phyloP scores from a whole-genome alignment of 2,329 filamentous ascomycete species.

The Periglandula ipomoeae region DNA sequence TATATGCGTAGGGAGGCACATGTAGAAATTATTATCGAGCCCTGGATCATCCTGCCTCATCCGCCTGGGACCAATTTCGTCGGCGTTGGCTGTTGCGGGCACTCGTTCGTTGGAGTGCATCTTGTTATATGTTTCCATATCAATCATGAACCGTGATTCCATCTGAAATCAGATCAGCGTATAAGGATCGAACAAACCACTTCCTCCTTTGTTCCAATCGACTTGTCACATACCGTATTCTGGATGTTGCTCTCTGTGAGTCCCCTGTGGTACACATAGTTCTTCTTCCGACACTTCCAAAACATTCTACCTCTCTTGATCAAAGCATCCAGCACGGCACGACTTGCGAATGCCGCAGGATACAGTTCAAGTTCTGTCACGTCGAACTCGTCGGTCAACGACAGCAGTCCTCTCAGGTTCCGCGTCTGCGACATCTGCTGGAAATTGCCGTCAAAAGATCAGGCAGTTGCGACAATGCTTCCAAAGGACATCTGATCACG shows the following conservation, averaged over 20 bases:
- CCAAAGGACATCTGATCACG: not conserved
- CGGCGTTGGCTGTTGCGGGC: not conserved
- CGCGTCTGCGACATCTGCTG: not conserved
- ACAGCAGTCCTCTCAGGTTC: not conserved
- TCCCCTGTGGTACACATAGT: not conserved
- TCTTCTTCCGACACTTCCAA: not conserved
- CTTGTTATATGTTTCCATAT: constrained; percentile 2
- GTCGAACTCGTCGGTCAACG: not conserved
- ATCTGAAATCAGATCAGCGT: not conserved
- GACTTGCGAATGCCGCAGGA: not conserved
- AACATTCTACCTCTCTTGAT: not conserved
- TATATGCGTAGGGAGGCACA: not conserved
- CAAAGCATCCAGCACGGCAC: not conserved
- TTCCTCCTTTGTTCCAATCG: not conserved
- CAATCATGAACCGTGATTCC: not conserved
- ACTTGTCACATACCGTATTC: not conserved
- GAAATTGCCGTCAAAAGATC: not conserved
- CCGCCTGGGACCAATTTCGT: not conserved
- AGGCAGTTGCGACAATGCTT: not conserved
- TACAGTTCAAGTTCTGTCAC: not conserved
- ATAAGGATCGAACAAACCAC: not conserved
- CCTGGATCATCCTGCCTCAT: not conserved
- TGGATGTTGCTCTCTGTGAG: not conserved
- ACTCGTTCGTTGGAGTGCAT: not conserved
- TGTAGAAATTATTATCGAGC: not conserved